These are phyloP conservation scores for Psilocybe tampanensis DNA, from an alignment of 768 basidiomycete species.

Conservation along the genomic window DNA sequence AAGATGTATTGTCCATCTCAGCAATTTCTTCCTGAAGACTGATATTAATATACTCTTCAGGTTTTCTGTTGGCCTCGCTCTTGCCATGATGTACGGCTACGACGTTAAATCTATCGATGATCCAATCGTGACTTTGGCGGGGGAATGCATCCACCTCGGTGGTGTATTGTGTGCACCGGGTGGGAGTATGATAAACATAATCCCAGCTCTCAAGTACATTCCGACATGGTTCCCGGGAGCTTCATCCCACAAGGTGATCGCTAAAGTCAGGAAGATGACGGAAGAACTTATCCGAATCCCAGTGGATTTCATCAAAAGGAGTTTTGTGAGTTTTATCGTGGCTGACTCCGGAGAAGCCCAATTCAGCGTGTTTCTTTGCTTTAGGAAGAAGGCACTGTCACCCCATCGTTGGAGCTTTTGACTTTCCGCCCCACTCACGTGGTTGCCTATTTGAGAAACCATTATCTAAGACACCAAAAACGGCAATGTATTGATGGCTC, in stretches of 20 bases:
- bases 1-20: background rate
- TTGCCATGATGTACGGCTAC: conserved; percentile 31
- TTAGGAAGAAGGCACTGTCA: background rate
- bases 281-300: conserved; percentile 1
- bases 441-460: no score
- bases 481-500: no score
- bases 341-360: no score
- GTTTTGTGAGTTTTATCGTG: background rate
- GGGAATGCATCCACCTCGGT: conserved; percentile 19
- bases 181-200: conserved; percentile 25
- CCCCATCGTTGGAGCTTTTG: background rate
- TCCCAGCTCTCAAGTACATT: conserved; percentile 33
- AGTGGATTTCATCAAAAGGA: background rate
- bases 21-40: background rate
- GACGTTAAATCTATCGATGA: conserved; percentile 26
- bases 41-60: background rate
- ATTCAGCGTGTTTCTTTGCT: no score
- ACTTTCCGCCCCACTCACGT: no score
- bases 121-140: conserved; percentile 23
- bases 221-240: conserved; percentile 34
- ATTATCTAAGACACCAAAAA: no score
- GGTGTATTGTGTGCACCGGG: conserved; percentile 22
- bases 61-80: conserved; percentile 12
- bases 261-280: background rate
- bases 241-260: background rate